Evolutionary conservation across 192 early-diverging fungal genomes (phyloP).

Genomic region (Linnemannia hyalina): DNA sequence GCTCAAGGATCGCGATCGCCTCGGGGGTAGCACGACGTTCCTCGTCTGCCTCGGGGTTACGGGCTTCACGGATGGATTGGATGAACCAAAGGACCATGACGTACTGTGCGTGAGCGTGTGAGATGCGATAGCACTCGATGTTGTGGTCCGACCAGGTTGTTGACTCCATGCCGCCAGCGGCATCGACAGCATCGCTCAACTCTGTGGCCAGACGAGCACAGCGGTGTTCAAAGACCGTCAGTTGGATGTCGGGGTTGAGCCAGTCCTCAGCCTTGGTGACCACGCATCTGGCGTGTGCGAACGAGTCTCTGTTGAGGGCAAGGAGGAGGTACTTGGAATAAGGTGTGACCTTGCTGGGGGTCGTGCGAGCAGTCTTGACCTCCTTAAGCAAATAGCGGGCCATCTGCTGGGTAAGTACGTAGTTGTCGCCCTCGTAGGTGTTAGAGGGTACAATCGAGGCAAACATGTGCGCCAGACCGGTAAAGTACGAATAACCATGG

Average conservation of each 20-base stretch:
- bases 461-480: conserved; percentile 76
- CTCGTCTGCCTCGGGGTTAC: conserved; percentile 23
- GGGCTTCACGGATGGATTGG: conserved; percentile 42
- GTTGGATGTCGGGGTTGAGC: conserved; percentile 52
- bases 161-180: conserved; percentile 26
- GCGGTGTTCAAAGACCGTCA: conserved; percentile 65
- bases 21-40: conserved; percentile 25
- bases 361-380: conserved; percentile 38
- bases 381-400: conserved; percentile 77
- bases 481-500: conserved; percentile 82
- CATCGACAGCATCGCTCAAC: conserved; percentile 55
- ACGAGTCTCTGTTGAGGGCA: conserved; percentile 10
- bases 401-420: conserved; percentile 88
- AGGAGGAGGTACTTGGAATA: conserved; percentile 44
- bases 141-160: conserved; percentile 53
- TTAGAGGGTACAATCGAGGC: conserved; percentile 77
- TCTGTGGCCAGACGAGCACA: conserved; percentile 59
- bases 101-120: conserved; percentile 66
- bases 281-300: conserved; percentile 23
- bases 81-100: conserved; percentile 67
- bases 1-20: conserved; percentile 33
- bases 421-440: conserved; percentile 89
- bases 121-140: conserved; percentile 65
- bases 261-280: conserved; percentile 55
- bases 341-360: conserved; percentile 44